Evolutionary conservation across 805 yeast species (phyloP).

Genomic region (Ogataea minuta): DNA sequence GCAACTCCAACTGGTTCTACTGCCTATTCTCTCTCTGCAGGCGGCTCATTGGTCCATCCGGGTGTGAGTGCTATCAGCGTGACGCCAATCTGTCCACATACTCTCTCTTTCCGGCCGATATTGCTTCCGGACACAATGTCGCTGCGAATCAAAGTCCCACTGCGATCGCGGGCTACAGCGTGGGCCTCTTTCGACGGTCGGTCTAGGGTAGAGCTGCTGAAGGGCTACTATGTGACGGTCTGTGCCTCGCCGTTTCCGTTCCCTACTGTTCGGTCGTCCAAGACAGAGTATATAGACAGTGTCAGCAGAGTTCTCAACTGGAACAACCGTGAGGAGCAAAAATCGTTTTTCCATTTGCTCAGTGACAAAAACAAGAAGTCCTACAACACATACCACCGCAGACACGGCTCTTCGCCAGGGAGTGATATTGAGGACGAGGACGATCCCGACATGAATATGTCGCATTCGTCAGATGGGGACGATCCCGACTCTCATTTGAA

Average conservation of each 20-base stretch:
- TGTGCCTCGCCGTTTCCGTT: slow-evolving; percentile 89
- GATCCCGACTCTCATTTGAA: background rate
- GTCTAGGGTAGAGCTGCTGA: slow-evolving; percentile 71
- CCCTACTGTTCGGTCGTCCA: slow-evolving; percentile 81
- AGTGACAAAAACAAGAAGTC: slow-evolving; percentile 55
- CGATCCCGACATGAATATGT: slow-evolving; percentile 14
- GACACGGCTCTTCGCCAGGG: slow-evolving; percentile 18
- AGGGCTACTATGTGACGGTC: slow-evolving; percentile 83
- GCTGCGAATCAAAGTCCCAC: slow-evolving; percentile 77
- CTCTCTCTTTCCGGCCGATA: slow-evolving; percentile 88
- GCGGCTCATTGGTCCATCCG: slow-evolving; percentile 93
- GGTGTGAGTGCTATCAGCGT: slow-evolving; percentile 89
- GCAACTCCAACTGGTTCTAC: slow-evolving; percentile 98
- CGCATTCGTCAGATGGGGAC: slow-evolving; percentile 2
- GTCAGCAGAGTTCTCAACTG: slow-evolving; percentile 86
- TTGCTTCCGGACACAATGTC: slow-evolving; percentile 91
- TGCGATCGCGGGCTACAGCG: slow-evolving; percentile 79
- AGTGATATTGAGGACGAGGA: slow-evolving; percentile 27
- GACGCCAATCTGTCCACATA: slow-evolving; percentile 96
- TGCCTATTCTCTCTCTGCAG: slow-evolving; percentile 92
- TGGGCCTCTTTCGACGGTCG: slow-evolving; percentile 98
- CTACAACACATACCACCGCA: slow-evolving; percentile 31
- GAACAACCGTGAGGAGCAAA: slow-evolving; percentile 89
- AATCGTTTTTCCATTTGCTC: slow-evolving; percentile 64
- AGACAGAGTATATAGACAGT: slow-evolving; percentile 77